Percentiles rank a stretch among this genome's conserved stretches.
These are phyloP conservation scores for Microsporum ferrugineum DNA, from an alignment of 2,329 filamentous ascomycete species.

Conservation along the genomic window DNA sequence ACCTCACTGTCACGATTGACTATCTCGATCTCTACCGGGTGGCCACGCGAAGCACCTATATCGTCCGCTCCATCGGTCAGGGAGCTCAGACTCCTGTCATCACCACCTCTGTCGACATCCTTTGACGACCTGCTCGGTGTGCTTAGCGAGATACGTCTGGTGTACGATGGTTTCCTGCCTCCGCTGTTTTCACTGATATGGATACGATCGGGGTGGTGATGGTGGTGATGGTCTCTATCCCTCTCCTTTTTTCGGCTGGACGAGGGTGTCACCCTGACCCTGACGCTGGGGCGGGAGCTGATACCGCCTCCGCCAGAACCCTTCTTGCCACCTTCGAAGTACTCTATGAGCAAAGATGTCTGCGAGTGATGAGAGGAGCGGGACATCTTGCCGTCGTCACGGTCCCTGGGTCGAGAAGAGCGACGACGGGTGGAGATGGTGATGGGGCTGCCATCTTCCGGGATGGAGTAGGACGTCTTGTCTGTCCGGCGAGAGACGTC, in stretches of 20 bases:
- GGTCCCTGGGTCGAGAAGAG: constrained; percentile 45
- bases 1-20: constrained; percentile 59
- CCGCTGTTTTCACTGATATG: constrained; percentile 75
- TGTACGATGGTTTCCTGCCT: constrained; percentile 59
- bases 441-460: constrained; percentile 58
- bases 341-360: constrained; percentile 86
- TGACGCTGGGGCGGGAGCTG: constrained; percentile 68
- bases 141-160: constrained; percentile 54
- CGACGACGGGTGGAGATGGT: constrained; percentile 62
- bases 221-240: constrained; percentile 36
- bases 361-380: constrained; percentile 53
- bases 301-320: constrained; percentile 34
- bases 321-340: constrained; percentile 73
- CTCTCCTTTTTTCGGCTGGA: constrained; percentile 42
- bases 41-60: constrained; percentile 48
- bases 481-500: constrained; percentile 41
- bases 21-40: constrained; percentile 84
- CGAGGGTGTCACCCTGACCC: constrained; percentile 69
- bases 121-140: constrained; percentile 31
- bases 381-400: constrained; percentile 39
- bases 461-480: constrained; percentile 40
- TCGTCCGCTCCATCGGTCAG: constrained; percentile 57
- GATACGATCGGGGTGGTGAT: constrained; percentile 59
- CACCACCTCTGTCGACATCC: constrained; percentile 24
- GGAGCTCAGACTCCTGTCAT: constrained; percentile 54